Conservation (phyloP, 2,329 filamentous ascomycete genomes). For the Diaporthe ilicicola region DNA sequence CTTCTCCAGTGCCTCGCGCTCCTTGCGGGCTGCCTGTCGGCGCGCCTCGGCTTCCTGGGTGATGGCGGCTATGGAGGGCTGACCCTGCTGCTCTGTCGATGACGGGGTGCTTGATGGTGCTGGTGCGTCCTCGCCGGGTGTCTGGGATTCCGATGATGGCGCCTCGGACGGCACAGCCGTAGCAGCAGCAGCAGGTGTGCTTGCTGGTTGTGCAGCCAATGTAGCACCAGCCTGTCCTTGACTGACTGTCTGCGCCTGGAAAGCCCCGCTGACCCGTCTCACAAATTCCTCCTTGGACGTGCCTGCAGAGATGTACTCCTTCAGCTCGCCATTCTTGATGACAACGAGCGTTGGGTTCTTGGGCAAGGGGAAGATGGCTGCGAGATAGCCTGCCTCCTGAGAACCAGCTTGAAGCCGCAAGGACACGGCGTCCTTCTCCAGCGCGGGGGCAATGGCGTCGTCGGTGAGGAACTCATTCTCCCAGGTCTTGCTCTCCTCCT, state of each 20-base stretch:
- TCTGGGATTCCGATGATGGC: constrained; percentile 29
- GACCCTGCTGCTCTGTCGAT: constrained; percentile 31
- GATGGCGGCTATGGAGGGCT: not conserved
- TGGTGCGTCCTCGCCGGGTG: constrained; percentile 37
- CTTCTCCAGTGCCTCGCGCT: constrained; percentile 52
- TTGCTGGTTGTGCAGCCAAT: constrained; percentile 5
- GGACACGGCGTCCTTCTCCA: constrained; percentile 71
- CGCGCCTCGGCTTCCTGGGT: constrained; percentile 42
- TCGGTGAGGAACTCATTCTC: constrained; percentile 73
- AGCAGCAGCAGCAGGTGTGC: constrained; percentile 27
- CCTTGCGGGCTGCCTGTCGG: constrained; percentile 54
- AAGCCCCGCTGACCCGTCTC: constrained; percentile 58
- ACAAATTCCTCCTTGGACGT: constrained; percentile 73
- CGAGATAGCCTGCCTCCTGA: constrained; percentile 82
- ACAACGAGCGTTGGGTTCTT: constrained; percentile 81
- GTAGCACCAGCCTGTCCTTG: not conserved
- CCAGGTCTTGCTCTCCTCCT: constrained; percentile 75
- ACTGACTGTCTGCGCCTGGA: constrained; percentile 18
- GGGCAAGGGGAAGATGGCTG: constrained; percentile 83
- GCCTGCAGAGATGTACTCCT: constrained; percentile 77
- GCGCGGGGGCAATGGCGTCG: constrained; percentile 59
- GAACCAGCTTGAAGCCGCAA: constrained; percentile 77
- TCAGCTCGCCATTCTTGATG: constrained; percentile 80
- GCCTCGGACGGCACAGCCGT: constrained; percentile 27
- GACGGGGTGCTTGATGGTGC: constrained; percentile 30